These are phyloP conservation scores for Cicer bijugum DNA, from an alignment of 306 rosid genomes.

Conservation along the genomic window DNA sequence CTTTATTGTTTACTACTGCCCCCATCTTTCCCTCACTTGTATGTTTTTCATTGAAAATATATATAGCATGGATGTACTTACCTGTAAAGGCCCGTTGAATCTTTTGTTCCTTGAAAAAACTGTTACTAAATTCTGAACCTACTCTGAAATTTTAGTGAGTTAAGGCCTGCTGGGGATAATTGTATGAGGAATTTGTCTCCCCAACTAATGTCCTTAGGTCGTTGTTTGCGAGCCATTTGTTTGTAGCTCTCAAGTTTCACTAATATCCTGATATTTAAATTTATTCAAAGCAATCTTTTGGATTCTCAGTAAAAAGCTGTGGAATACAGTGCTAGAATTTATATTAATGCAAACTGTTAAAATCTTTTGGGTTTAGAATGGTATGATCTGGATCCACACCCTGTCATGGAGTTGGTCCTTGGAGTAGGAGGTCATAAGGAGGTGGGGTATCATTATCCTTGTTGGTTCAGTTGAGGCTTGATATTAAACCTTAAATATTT, in stretches of 20 bases:
- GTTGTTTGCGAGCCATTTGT: neutral
- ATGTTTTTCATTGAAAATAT: slow-evolving; percentile 13
- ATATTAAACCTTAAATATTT: slow-evolving; percentile 11
- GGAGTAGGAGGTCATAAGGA: slow-evolving; percentile 19
- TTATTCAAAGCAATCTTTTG: neutral
- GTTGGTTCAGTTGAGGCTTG: neutral
- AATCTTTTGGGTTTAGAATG: neutral
- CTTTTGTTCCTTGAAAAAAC: neutral
- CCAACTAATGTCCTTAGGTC: slow-evolving; percentile 6
- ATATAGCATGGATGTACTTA: slow-evolving; percentile 7
- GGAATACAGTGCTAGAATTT: neutral
- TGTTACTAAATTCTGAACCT: slow-evolving; percentile 22
- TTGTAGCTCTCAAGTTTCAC: neutral
- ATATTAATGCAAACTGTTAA: neutral
- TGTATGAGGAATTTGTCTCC: slow-evolving; percentile 14
- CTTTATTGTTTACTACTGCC: slow-evolving; percentile 9
- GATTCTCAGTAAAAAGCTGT: neutral
- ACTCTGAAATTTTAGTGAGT: slow-evolving; percentile 6
- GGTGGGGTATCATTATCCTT: neutral
- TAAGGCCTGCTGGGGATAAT: slow-evolving; percentile 1
- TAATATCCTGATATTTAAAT: neutral
- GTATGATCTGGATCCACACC: slow-evolving; percentile 4
- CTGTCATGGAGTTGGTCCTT: neutral
- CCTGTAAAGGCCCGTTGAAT: neutral
- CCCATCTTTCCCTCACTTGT: neutral